Evolutionary conservation across 108 stramenopile genomes (phyloP).

Genomic region (Fistulifera pelliculosa): DNA sequence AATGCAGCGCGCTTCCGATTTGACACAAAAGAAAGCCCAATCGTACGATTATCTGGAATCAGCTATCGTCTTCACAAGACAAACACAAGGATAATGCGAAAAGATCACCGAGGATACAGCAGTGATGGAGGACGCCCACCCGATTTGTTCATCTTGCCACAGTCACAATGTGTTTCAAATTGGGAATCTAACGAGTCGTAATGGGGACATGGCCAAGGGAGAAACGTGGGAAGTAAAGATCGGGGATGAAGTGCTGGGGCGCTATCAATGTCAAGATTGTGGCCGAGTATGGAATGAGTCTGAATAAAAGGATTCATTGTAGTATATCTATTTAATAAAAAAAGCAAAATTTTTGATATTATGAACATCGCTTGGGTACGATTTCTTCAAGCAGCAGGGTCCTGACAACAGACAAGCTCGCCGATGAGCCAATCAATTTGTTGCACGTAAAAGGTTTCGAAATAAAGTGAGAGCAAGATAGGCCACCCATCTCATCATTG

Average conservation of each 20-base stretch:
- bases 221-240: slow-evolving; percentile 67
- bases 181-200: slow-evolving; percentile 52
- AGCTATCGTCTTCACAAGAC: slow-evolving; percentile 22
- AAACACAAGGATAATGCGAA: slow-evolving; percentile 1
- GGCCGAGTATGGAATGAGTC: slow-evolving; percentile 65
- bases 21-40: slow-evolving; percentile 2
- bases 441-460: too few relatives aligned
- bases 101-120: background rate
- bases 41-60: slow-evolving; percentile 55
- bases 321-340: too few relatives aligned
- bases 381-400: background rate
- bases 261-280: slow-evolving; percentile 52
- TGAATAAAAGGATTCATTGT: slow-evolving; percentile 23
- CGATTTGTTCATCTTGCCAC: slow-evolving; percentile 46
- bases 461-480: too few relatives aligned
- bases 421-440: too few relatives aligned
- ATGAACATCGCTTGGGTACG: too few relatives aligned
- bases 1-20: slow-evolving; percentile 17
- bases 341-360: too few relatives aligned
- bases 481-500: too few relatives aligned
- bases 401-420: too few relatives aligned
- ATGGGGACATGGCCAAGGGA: slow-evolving; percentile 57
- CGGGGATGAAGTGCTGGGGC: slow-evolving; percentile 37
- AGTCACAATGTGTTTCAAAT: slow-evolving; percentile 34
- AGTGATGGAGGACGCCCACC: background rate